A percentile compares a stretch with the other conserved stretches of the same genome.
Evolutionary conservation across 208 protist species (phyloP).

Genomic region (Wallacemonas sp.): DNA sequence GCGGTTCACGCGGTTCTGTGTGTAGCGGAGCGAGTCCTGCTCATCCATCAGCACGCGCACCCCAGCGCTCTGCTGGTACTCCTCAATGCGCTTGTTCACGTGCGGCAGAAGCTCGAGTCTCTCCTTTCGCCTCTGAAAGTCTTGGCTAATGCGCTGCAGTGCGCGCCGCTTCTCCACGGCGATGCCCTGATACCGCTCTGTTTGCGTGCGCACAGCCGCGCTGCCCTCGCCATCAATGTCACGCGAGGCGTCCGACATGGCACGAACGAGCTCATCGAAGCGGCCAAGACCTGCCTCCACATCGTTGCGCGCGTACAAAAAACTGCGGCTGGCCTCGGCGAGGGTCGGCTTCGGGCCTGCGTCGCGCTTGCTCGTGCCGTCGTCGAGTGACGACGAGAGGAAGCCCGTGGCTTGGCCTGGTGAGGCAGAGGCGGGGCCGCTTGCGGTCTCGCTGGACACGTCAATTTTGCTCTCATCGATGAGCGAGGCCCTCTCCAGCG

Average conservation of each 20-base stretch:
- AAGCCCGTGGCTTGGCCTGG: not conserved
- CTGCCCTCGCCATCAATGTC: conserved; percentile 20
- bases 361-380: not conserved
- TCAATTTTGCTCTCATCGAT: conserved; percentile 33
- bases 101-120: conserved; percentile 58
- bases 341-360: conserved; percentile 3
- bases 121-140: conserved; percentile 60
- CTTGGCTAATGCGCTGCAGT: conserved; percentile 36
- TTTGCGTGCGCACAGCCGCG: conserved; percentile 32
- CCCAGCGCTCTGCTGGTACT: conserved; percentile 34
- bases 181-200: conserved; percentile 65
- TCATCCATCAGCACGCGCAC: conserved; percentile 78
- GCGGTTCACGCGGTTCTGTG: conserved; percentile 52
- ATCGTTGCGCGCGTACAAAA: conserved; percentile 29
- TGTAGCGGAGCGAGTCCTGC: conserved; percentile 75
- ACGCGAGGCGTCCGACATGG: conserved; percentile 32
- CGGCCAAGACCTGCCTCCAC: conserved; percentile 27
- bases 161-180: conserved; percentile 56
- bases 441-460: not conserved
- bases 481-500: conserved; percentile 43
- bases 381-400: not conserved
- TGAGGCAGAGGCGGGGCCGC: conserved; percentile 5
- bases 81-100: conserved; percentile 34
- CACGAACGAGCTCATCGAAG: conserved; percentile 31
- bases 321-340: conserved; percentile 20